phyloP scores from a whole-genome alignment of 257 asterid genomes.

The Solanum virginianum region DNA sequence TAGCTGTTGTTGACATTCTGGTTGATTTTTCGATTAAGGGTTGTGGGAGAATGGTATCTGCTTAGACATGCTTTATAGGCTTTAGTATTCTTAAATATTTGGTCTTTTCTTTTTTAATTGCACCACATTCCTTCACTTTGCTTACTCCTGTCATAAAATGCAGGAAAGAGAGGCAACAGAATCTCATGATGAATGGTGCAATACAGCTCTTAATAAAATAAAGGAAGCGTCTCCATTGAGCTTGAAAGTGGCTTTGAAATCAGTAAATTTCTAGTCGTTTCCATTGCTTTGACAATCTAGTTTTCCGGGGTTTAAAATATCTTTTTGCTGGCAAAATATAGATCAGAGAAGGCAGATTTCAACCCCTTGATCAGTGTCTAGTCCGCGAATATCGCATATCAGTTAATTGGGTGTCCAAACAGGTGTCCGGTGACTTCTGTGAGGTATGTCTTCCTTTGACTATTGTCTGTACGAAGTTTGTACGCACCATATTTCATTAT shows the following conservation, averaged over 20 bases:
- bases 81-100: neutral
- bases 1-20: neutral
- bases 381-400: slow-evolving; percentile 73
- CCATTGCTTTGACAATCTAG: neutral
- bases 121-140: neutral
- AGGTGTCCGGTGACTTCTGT: slow-evolving; percentile 47
- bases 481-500: neutral
- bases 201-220: slow-evolving; percentile 32
- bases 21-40: neutral
- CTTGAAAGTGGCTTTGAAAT: slow-evolving; percentile 86
- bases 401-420: slow-evolving; percentile 52
- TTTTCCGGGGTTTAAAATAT: neutral
- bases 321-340: slow-evolving; percentile 13
- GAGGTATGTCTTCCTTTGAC: slow-evolving; percentile 33
- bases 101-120: neutral
- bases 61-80: neutral
- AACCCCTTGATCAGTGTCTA: slow-evolving; percentile 85
- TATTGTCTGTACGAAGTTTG: neutral
- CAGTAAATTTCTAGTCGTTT: slow-evolving; percentile 39
- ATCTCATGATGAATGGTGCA: slow-evolving; percentile 37
- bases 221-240: slow-evolving; percentile 85
- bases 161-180: slow-evolving; percentile 55
- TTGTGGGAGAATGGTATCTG: neutral
- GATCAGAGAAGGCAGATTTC: slow-evolving; percentile 95
- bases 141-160: neutral